Conservation (phyloP, 208 protist genomes). For the Acanthamoeba rhysodes region DNA sequence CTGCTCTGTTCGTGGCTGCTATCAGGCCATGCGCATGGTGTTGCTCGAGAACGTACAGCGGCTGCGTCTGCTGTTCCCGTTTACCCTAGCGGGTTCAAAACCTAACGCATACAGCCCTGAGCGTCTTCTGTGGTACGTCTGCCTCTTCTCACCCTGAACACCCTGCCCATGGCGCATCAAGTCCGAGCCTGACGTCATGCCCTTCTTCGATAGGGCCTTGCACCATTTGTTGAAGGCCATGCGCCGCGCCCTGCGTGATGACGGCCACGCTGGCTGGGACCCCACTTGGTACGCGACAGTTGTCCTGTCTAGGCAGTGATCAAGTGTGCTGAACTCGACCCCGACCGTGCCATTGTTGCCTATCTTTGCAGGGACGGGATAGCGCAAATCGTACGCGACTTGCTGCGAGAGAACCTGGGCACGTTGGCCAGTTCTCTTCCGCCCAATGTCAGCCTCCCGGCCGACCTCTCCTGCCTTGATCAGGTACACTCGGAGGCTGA, state of each 20-base stretch:
- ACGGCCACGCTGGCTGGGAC: constrained; percentile 55
- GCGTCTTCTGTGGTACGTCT: constrained; percentile 28
- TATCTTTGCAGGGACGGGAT: constrained; percentile 16
- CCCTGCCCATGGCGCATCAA: background rate
- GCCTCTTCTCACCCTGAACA: background rate
- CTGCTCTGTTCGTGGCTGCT: background rate
- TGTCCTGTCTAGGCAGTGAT: background rate
- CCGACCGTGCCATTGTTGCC: background rate
- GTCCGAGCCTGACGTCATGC: background rate
- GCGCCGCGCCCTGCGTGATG: background rate
- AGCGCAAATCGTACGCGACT: constrained; percentile 19
- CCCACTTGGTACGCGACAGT: constrained; percentile 20
- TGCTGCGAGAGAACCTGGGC: constrained; percentile 28
- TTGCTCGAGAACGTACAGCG: constrained; percentile 55
- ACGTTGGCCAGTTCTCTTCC: background rate
- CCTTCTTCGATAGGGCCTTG: background rate
- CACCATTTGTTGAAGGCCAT: constrained; percentile 60
- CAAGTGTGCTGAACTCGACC: background rate
- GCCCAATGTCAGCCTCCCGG: constrained; percentile 45
- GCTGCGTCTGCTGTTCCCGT: constrained; percentile 19
- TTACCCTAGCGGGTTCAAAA: background rate
- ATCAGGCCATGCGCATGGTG: constrained; percentile 56
- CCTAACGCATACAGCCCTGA: background rate
- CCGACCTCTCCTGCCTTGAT: constrained; percentile 30
- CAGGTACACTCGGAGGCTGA: background rate